Conservation (phyloP, 305 asterid genomes). For the Lippia alba region DNA sequence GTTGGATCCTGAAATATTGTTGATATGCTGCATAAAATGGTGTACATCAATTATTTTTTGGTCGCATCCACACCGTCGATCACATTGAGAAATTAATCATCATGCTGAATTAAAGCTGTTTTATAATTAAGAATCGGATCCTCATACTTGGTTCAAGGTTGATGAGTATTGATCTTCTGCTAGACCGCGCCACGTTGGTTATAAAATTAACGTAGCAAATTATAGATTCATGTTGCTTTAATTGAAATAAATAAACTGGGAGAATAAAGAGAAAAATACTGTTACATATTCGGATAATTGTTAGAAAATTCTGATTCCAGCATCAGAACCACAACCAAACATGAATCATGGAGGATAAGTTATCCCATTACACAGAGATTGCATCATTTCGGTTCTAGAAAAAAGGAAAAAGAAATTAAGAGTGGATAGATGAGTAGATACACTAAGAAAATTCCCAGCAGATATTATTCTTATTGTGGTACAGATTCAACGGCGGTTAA, state of each 20-base stretch:
- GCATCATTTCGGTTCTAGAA: too few relatives aligned
- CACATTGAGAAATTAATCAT: too few relatives aligned
- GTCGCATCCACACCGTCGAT: too few relatives aligned
- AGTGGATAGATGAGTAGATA: neutral
- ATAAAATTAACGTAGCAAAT: neutral
- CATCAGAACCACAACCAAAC: neutral
- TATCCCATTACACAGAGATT: neutral
- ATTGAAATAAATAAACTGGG: neutral
- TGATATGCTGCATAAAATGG: conserved; percentile 8
- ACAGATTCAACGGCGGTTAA: neutral
- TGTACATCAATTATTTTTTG: too few relatives aligned
- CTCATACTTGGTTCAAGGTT: neutral
- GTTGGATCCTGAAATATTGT: neutral
- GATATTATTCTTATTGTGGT: neutral
- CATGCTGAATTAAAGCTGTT: too few relatives aligned
- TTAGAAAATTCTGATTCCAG: neutral
- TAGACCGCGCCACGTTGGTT: too few relatives aligned
- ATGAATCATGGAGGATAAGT: neutral
- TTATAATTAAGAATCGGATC: too few relatives aligned
- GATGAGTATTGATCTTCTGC: neutral
- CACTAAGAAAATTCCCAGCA: neutral
- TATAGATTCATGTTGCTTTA: neutral
- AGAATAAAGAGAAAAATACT: neutral
- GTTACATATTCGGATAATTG: neutral
- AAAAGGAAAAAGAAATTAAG: too few relatives aligned